Base-by-base conservation (phyloP, 2,329 filamentous ascomycete genomes). In the Scorias spongiosa region DNA sequence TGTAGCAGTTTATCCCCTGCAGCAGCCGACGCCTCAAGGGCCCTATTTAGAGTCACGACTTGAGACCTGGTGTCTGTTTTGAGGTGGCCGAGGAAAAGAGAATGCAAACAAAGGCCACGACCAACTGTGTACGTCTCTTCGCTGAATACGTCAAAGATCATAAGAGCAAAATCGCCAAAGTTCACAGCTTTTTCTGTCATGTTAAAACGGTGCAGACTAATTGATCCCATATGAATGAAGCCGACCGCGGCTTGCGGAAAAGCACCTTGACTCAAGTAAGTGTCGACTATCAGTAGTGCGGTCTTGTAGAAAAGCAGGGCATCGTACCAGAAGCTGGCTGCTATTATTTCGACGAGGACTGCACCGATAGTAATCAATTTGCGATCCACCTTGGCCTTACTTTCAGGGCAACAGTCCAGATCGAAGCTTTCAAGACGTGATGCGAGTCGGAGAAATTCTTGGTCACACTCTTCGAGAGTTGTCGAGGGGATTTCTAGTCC, bases 381-480 rank as follows among this genome's bases (percentile, higher is more conserved):
- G 2, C 72, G 63, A 48, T 81, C 66, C 1, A 63, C 58, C 71
- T 2, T 69, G 60, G n/a, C 74, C 71, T 14, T 47, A 1, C 42
- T 42, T 18, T 42, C 40, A 14, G 42, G 32, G 2, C 48, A 50
- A 9, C 50, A 32, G 10, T 52, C 44, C 10, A 49, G 46, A 6
- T 44, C 47, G 12, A 46, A 48, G 0, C 42, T 40, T 34, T 54
- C 45, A 15, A 61, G 37, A 6, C 55, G 34, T 40, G 45, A 55
- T 32, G 51, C 53, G 51, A 50, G 62, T 17, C 42, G 68, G 51
- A 78, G 71, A 53, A 91, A 94, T 43, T 81, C 76, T 14, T 66
- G 65, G 56, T 95, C 88, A 54, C 85, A 93, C 52, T 81, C 76
- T 51, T 88, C 78, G 58, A 79, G 87, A 2, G 80, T 80, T 2